A percentile compares a stretch with the other conserved stretches of the same genome.
Conservation (phyloP, 257 asterid species). For the Pogostemon cablin region DNA sequence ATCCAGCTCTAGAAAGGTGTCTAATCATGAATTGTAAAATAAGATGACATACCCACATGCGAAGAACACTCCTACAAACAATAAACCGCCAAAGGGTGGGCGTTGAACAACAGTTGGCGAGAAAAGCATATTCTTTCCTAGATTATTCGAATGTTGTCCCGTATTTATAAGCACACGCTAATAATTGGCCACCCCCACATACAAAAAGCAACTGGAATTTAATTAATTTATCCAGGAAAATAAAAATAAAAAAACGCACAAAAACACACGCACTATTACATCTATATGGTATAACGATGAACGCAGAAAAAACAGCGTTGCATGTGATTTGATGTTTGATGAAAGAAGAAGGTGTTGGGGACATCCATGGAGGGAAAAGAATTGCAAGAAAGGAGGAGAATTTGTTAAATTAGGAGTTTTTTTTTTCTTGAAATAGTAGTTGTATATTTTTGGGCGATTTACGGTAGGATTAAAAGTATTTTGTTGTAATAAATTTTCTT, state of each 20-base stretch:
- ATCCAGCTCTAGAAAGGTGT: slow-evolving; percentile 47
- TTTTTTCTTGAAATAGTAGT: background rate
- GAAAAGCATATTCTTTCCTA: slow-evolving; percentile 64
- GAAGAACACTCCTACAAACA: slow-evolving; percentile 44
- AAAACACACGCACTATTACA: background rate
- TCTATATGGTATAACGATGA: background rate
- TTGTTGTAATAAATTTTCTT: slow-evolving; percentile 20
- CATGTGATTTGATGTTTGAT: slow-evolving; percentile 24
- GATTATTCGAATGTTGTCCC: slow-evolving; percentile 62
- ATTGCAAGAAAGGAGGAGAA: slow-evolving; percentile 15
- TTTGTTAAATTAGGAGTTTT: slow-evolving; percentile 11
- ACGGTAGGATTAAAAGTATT: slow-evolving; percentile 1
- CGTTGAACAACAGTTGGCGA: slow-evolving; percentile 47
- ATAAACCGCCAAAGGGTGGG: slow-evolving; percentile 60
- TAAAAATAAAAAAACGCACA: background rate
- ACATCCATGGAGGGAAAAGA: slow-evolving; percentile 7
- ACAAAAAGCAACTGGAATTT: slow-evolving; percentile 5
- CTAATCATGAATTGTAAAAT: slow-evolving; percentile 36
- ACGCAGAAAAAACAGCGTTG: slow-evolving; percentile 18
- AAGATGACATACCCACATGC: slow-evolving; percentile 50
- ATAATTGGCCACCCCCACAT: slow-evolving; percentile 34
- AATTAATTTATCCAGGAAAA: background rate
- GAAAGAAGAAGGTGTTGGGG: slow-evolving; percentile 25
- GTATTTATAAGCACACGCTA: slow-evolving; percentile 32
- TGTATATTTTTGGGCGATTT: background rate